Evolutionary conservation across 768 basidiomycete species (phyloP), one percentile per base, ranked within the genome.

Genomic region (Paxillus rubicundulus): DNA sequence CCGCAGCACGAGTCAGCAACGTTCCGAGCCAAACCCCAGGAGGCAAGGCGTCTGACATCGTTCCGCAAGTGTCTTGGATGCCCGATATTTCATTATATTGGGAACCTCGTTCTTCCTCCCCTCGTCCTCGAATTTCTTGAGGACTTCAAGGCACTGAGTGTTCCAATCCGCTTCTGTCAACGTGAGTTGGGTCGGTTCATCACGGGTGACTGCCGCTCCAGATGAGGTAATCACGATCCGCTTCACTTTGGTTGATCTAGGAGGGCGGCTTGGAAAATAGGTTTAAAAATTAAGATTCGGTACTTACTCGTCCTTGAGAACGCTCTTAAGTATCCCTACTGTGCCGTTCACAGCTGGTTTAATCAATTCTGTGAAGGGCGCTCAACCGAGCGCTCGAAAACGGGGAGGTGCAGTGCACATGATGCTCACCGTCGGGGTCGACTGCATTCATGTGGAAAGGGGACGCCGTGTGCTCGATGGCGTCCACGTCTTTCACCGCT

Each of bases 321-420:
- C 77, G 41, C 82, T 82, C 54, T 80, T 70, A 21, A 92, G 70
- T 12, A 92, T 73, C 6, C 81, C 75, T 1, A 79, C 59, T 0
- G 89, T 92, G 2, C 90, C 89, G 3, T 81, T 70, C 3, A 92
- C 79, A 21, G 90, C 90, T 5, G 91, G 90, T 16, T 65, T 67
- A 55, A 89, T 82, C 37, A 89, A 59, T 54, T 87, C 84, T 85
- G 39, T 37, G 13, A 39, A 18, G 33, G 12, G 9, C 20, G 92
- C 79, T 34, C 30, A 30, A 20, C 17, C 17, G 6, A 43, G n/a
- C 17, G 9, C 17, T 38, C 17, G 39, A 5, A 28, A 3, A 24
- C 24, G 27, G 21, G 6, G 10, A 4, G 24, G 24, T 12, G 32
- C 20, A 28, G 5, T 14, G 9, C 14, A 5, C 1, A 18, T 44